Conservation (phyloP, 2,329 filamentous ascomycete species). For the Hypoxylon sp. region DNA sequence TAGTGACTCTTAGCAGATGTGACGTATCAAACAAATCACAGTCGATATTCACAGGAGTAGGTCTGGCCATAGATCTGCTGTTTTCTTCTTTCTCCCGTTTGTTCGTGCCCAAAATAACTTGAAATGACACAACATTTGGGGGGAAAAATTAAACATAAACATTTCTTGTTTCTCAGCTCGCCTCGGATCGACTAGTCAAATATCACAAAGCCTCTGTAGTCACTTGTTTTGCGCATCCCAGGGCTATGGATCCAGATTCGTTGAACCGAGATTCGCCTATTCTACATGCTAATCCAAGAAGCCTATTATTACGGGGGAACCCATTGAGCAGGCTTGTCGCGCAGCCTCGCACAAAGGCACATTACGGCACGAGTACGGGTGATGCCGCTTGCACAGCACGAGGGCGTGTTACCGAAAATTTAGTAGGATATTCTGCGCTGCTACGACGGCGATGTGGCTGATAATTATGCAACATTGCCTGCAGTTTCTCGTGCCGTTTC, state of each 20-base stretch:
- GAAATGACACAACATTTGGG: not conserved
- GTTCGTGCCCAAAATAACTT: no score
- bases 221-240: constrained; percentile 25
- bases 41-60: not conserved
- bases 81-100: constrained; percentile 1
- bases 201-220: constrained; percentile 15
- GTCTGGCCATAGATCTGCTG: not conserved
- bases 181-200: not conserved
- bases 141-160: not conserved
- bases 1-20: constrained; percentile 19
- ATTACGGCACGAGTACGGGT: constrained; percentile 28
- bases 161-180: constrained; percentile 1
- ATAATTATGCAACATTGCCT: constrained; percentile 26
- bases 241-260: constrained; percentile 32
- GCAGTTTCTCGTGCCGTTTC: constrained; percentile 10
- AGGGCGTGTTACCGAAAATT: constrained; percentile 25
- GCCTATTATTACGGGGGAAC: constrained; percentile 17
- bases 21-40: constrained; percentile 18
- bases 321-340: constrained; percentile 24
- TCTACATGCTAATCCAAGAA: constrained; percentile 10
- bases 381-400: constrained; percentile 32
- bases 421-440: constrained; percentile 13
- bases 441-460: constrained; percentile 22
- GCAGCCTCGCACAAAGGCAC: constrained; percentile 28
- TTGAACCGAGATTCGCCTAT: constrained; percentile 36